Base-by-base conservation (phyloP, 139 green algal species). In the Diplosphaera chodatii region DNA sequence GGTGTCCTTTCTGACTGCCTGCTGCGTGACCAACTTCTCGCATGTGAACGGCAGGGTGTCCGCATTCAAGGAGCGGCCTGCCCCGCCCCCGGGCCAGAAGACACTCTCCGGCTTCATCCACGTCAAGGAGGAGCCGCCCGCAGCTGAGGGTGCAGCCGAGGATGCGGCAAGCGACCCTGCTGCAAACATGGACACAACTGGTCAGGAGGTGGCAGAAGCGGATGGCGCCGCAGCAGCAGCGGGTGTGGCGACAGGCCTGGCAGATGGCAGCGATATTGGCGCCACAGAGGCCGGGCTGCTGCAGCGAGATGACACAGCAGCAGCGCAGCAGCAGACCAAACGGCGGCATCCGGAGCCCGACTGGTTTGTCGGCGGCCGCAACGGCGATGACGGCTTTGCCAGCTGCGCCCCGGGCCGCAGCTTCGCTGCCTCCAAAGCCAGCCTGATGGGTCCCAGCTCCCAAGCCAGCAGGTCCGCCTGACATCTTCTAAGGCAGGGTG, bases 371-470 rank as follows among this genome's bases (percentile, higher is more conserved):
- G 37, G 37, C 37, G 37, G 37, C 37, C 37, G 37, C 37, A 55
- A 41, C 6, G 62, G 68, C n/a, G 59, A 62, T 29, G 68, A 34
- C 21, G 63, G 1, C 32, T 66, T 74, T 68, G 55, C 62, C n/a
- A 28, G 63, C 27, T n/a, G 28, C 2, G 29, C n/a, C n/a, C 27
- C 63, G 37, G 63, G n/a, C 28, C 29, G 27, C 8, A 4, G 55
- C 40, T 48, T 48, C 27, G 16, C 37, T 48, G 55, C 40, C 25
- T 29, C 20, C 21, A n/a, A 28, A 30, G 41, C 3, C 27, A 64
- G 23, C 72, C 34, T 23, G 34, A 32, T 32, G 64, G 18, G 13
- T 29, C 32, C 6, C 32, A 1, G 37, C 31, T 33, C 20, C 1
- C n/a, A 66, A 0, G 28, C 28, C 25, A 68, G 16, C 1, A 48